These are phyloP conservation scores for Penicillium ochrochloron DNA, from an alignment of 495 filamentous ascomycete species.

Conservation along the genomic window DNA sequence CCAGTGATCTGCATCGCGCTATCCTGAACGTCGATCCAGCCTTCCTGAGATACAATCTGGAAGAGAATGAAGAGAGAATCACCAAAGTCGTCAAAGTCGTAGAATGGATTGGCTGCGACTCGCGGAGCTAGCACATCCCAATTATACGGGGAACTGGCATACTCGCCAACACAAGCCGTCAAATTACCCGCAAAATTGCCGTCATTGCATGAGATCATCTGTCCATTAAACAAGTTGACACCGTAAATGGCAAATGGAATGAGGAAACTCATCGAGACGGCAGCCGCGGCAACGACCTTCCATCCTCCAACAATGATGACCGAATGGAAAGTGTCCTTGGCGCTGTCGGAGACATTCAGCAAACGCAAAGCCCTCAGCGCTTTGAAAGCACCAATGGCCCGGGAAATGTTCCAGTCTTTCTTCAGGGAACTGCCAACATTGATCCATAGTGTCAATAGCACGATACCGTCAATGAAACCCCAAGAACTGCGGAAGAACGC, in stretches of 20 bases:
- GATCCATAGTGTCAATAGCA: slow-evolving; percentile 94
- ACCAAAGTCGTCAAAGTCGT: slow-evolving; percentile 93
- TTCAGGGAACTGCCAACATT: slow-evolving; percentile 83
- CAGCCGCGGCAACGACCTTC: slow-evolving; percentile 85
- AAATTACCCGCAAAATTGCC: slow-evolving; percentile 58
- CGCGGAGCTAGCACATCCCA: slow-evolving; percentile 87
- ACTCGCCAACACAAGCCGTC: slow-evolving; percentile 78
- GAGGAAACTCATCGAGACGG: slow-evolving; percentile 91
- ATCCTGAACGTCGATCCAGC: slow-evolving; percentile 92
- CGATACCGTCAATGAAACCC: slow-evolving; percentile 94
- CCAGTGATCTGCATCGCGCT: slow-evolving; percentile 83
- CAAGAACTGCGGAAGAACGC: slow-evolving; percentile 95
- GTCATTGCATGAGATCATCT: slow-evolving; percentile 84
- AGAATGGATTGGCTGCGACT: slow-evolving; percentile 78
- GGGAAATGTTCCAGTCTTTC: slow-evolving; percentile 77
- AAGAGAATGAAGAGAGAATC: slow-evolving; percentile 94
- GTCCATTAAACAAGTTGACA: slow-evolving; percentile 87
- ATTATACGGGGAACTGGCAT: slow-evolving; percentile 69
- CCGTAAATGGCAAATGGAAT: slow-evolving; percentile 97
- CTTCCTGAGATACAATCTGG: slow-evolving; percentile 98
- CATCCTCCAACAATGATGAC: slow-evolving; percentile 90
- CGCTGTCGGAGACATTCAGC: slow-evolving; percentile 95
- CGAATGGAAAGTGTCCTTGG: slow-evolving; percentile 94
- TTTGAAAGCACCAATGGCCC: slow-evolving; percentile 96
- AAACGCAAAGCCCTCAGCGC: slow-evolving; percentile 91